These are phyloP conservation scores for Harringtonia lauricola DNA, from an alignment of 2,329 filamentous ascomycete genomes.

Conservation along the genomic window DNA sequence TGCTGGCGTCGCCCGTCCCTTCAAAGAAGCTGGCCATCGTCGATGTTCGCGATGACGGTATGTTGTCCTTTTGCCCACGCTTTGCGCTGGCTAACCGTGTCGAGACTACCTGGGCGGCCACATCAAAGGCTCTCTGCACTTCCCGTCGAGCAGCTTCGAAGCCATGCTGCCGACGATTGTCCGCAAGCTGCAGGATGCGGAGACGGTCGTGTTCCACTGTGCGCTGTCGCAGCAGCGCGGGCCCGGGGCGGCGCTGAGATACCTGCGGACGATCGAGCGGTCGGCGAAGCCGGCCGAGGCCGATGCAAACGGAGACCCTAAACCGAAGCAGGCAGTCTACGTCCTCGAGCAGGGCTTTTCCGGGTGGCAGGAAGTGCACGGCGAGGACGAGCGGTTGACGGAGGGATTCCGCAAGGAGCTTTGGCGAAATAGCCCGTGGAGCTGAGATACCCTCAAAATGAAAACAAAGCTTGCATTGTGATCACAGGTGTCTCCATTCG, in stretches of 20 bases:
- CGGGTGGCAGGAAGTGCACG: slow-evolving; percentile 79
- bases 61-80: background rate
- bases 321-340: slow-evolving; percentile 55
- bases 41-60: slow-evolving; percentile 80
- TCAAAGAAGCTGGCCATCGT: slow-evolving; percentile 56
- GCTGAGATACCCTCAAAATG: too few species aligned
- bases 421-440: slow-evolving; percentile 39
- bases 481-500: too few species aligned
- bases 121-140: slow-evolving; percentile 66
- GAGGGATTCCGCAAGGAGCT: slow-evolving; percentile 77
- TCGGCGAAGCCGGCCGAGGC: background rate
- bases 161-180: slow-evolving; percentile 73
- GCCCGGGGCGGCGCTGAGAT: slow-evolving; percentile 71
- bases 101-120: slow-evolving; percentile 84
- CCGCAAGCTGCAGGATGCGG: slow-evolving; percentile 62
- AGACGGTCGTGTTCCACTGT: slow-evolving; percentile 90
- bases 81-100: background rate
- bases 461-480: too few species aligned
- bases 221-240: slow-evolving; percentile 84
- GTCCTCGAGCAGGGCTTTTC: slow-evolving; percentile 78
- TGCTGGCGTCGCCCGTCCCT: slow-evolving; percentile 38
- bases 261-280: slow-evolving; percentile 55
- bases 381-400: slow-evolving; percentile 67
- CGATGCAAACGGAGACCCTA: background rate
- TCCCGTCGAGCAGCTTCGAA: slow-evolving; percentile 64